Conservation (phyloP, 176 grass and related monocot species). For the Bolboschoenus planiculmis region DNA sequence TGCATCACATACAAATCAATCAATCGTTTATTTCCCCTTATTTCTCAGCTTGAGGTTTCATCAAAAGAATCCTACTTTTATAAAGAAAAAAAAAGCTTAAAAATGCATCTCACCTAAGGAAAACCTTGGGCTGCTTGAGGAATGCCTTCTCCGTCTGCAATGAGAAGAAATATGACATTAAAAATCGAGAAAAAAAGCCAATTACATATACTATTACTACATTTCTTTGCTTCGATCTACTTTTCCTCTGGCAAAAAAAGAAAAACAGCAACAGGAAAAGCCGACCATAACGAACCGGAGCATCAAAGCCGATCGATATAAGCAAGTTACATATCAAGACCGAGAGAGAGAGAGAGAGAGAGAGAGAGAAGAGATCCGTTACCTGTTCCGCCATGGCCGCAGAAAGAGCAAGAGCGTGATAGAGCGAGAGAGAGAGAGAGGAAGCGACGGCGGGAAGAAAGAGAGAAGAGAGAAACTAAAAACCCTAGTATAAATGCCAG, state of each 20-base stretch:
- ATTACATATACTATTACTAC: background rate
- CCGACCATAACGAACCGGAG: background rate
- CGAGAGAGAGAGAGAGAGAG: background rate
- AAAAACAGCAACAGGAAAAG: no score
- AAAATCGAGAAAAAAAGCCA: background rate
- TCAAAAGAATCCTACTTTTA: background rate
- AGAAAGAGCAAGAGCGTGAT: background rate
- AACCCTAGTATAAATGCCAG: slow-evolving; percentile 23
- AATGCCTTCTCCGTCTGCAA: slow-evolving; percentile 27
- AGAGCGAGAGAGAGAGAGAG: background rate
- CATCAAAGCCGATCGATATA: background rate
- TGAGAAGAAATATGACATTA: background rate
- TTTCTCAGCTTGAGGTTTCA: background rate
- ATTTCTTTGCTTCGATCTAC: background rate
- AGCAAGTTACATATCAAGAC: background rate
- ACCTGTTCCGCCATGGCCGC: slow-evolving; percentile 24
- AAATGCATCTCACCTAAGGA: slow-evolving; percentile 6
- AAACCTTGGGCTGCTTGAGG: slow-evolving; percentile 25
- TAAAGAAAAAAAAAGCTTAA: background rate
- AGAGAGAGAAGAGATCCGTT: background rate
- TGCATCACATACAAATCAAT: slow-evolving; percentile 1
- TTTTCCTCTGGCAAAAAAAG: background rate
- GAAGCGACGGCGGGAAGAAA: slow-evolving; percentile 3
- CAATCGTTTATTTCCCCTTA: background rate
- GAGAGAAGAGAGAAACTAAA: background rate